Evolutionary conservation across 192 early-diverging fungal genomes (phyloP), one percentile per base, ranked within the genome.

Genomic region (Mortierella claussenii): DNA sequence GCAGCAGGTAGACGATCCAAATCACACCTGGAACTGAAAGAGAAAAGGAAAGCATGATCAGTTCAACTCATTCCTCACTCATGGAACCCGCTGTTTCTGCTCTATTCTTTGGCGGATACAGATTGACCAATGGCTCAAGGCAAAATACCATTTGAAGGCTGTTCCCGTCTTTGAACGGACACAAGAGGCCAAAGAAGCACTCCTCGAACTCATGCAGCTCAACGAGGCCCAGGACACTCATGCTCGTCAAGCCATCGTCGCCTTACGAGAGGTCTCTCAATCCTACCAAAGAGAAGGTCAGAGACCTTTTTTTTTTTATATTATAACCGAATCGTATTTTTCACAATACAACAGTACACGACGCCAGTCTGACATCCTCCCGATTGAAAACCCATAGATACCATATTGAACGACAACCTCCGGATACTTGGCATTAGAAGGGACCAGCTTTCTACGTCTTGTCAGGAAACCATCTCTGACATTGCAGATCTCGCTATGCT

Each of bases 51-150:
- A n/a, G n/a, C n/a, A n/a, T n/a, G n/a, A n/a, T n/a, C n/a, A n/a
- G n/a, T n/a, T n/a, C n/a, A n/a, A n/a, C n/a, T n/a, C n/a, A n/a
- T n/a, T n/a, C n/a, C n/a, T n/a, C n/a, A n/a, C n/a, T n/a, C n/a
- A n/a, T n/a, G n/a, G n/a, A n/a, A n/a, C n/a, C n/a, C n/a, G n/a
- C n/a, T n/a, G n/a, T n/a, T n/a, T n/a, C 46, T 48, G 21, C 13
- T 48, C 0, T 17, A 48, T 17, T 24, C 10, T 49, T 49, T 27
- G 2, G 5, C 5, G 24, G 9, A 32, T 21, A 74, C n/a, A n/a
- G 70, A 66, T 75, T 48, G 63, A 75, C 43, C 40, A 49, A 4
- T 75, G 70, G 70, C 32, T 75, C 15, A 43, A 59, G 55, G 55
- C 42, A 10, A 65, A 65, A 27, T 75, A 65, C 31, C 34, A 37